phyloP scores from a whole-genome alignment of 306 rosid species.

The Pterocarpus santalinus region DNA sequence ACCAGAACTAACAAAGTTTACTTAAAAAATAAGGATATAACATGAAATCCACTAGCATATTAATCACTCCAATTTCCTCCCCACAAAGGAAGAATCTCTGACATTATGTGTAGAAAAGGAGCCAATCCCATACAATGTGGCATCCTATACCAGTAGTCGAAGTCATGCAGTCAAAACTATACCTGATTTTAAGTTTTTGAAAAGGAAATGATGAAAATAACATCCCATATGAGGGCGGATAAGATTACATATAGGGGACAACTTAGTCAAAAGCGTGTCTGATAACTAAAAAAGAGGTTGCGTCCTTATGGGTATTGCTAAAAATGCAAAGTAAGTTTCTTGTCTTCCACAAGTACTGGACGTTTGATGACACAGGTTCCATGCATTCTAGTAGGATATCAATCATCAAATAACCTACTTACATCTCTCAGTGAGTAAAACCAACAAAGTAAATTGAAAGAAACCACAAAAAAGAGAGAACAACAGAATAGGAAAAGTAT shows the following conservation, averaged over 20 bases:
- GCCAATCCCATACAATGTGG: too few species aligned
- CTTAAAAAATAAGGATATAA: neutral
- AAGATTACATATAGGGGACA: neutral
- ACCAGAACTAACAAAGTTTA: slow-evolving; percentile 3
- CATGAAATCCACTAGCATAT: slow-evolving; percentile 3
- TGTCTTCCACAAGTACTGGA: neutral
- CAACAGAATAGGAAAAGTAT: too few species aligned
- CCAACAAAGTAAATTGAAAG: slow-evolving; percentile 13
- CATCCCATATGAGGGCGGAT: neutral
- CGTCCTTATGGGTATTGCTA: neutral
- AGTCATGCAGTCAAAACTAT: too few species aligned
- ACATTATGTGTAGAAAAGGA: too few species aligned
- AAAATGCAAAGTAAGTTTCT: neutral
- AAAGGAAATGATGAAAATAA: too few species aligned
- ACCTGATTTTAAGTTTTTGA: too few species aligned
- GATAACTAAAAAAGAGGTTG: neutral
- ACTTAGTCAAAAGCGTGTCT: neutral
- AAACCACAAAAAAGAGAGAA: too few species aligned
- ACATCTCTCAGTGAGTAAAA: neutral
- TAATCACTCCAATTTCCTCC: slow-evolving; percentile 9
- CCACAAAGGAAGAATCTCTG: neutral
- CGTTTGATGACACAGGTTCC: neutral
- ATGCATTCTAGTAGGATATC: neutral
- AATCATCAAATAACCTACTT: slow-evolving; percentile 10
- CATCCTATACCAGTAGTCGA: too few species aligned